phyloP scores from a whole-genome alignment of 345 rosid species.

The Dipteronia sinensis region DNA sequence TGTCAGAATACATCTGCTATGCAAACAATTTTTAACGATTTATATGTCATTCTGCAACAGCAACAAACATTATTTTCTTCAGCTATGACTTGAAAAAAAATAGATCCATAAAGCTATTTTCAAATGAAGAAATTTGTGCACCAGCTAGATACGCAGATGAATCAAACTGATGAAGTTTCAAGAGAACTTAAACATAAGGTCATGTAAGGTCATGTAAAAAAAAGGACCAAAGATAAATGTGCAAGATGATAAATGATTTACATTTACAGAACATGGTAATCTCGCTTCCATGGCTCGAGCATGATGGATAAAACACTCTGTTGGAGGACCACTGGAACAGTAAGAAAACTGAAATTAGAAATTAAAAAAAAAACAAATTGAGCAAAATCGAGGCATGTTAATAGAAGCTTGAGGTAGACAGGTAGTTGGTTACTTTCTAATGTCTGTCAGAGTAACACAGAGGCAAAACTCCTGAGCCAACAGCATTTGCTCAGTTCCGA shows the following conservation, averaged over 20 bases:
- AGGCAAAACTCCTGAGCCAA: neutral
- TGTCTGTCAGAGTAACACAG: conserved; percentile 1
- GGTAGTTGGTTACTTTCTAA: neutral
- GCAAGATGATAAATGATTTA: conserved; percentile 16
- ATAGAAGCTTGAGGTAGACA: neutral
- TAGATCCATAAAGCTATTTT: neutral
- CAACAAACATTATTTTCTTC: neutral
- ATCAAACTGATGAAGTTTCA: neutral
- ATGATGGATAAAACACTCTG: conserved; percentile 84
- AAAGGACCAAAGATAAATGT: neutral
- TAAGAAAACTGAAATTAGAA: conserved; percentile 15
- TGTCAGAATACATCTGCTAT: neutral
- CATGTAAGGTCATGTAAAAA: too few species aligned
- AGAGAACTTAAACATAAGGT: neutral
- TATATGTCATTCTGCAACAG: neutral
- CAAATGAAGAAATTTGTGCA: neutral
- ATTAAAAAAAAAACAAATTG: neutral
- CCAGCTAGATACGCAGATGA: neutral
- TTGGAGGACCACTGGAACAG: conserved; percentile 87
- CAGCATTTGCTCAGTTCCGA: neutral
- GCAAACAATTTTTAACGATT: neutral
- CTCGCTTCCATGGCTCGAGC: conserved; percentile 79
- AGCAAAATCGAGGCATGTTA: neutral
- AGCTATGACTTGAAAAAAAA: too few species aligned
- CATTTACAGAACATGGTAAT: conserved; percentile 57